Evolutionary conservation across 2,329 filamentous ascomycete genomes (phyloP), one percentile per base, ranked within the genome.

Genomic region (Rhexocercosporidium sp.): DNA sequence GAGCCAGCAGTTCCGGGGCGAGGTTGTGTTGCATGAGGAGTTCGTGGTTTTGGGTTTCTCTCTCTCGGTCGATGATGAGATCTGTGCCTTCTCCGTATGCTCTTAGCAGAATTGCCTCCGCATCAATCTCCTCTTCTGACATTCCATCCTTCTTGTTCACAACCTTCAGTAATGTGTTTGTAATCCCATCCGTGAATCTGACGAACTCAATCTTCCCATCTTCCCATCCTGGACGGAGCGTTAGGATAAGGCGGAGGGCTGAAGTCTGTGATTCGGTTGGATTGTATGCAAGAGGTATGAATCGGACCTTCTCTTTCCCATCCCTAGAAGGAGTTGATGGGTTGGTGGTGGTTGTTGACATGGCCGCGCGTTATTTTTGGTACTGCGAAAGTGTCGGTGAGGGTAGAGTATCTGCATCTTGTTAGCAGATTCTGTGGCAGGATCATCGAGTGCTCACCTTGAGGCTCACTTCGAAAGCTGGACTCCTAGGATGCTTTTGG

Each of bases 171-270:
- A 95, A 83, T 59, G 94, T 98, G 81, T 99, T 99, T 72, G 96
- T 99, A 81, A 98, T 99, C 77, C 96, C 96, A 76, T 99, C 96
- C 46, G 94, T 99, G 83, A 98, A 99, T 71, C 92, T 90, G 72
- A 93, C 86, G 77, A 98, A 93, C 76, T 96, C 90, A 74, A 99
- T 86, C 51, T 90, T 87, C 66, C 92, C 91, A 71, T 90, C 88
- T 72, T 89, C 85, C 96, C 96, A 99, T 74, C 96, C 89, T 12
- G 94, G 94, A 67, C 90, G 87, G 69, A 97, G 84, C 31, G 92
- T 87, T 73, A 93, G 84, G 75, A 97, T 90, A 70, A 99, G 88
- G 71, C 87, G 86, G 69, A 92, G 84, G 62, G 94, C 95, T 22
- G 95, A 96, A 66, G 87, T 84, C 71, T 95, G 87, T 34, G 92